A percentile compares a stretch with the other conserved stretches of the same genome.
Conservation (phyloP, 768 basidiomycete genomes). For the Kwoniella bestiolae region DNA sequence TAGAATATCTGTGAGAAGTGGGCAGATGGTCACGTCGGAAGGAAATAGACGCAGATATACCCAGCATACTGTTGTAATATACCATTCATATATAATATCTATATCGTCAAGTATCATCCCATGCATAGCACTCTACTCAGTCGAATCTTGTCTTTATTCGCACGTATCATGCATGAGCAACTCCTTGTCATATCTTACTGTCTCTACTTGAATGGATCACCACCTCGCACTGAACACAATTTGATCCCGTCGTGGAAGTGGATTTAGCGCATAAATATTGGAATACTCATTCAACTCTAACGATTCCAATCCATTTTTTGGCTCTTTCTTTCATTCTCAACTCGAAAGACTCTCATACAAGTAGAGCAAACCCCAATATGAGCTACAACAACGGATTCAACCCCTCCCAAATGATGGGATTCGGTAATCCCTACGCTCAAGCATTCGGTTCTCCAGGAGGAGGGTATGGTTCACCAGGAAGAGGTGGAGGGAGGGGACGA, state of each 20-base stretch:
- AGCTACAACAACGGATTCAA: constrained; percentile 35
- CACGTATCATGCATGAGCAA: no score
- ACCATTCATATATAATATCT: background rate
- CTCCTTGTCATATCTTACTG: no score
- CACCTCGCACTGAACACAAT: no score
- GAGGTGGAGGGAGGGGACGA: constrained; percentile 29
- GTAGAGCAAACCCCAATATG: constrained; percentile 11
- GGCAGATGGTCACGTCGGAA: background rate
- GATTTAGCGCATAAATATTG: constrained; percentile 1
- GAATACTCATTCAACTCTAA: background rate
- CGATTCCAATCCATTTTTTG: background rate
- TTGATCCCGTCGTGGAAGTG: constrained; percentile 11
- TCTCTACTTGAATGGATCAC: no score
- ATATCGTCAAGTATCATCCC: background rate
- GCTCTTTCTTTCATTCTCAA: background rate
- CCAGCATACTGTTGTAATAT: constrained; percentile 5
- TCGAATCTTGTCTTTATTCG: no score
- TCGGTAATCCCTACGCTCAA: constrained; percentile 19
- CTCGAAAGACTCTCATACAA: background rate
- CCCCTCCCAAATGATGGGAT: constrained; percentile 12
- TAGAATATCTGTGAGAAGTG: background rate
- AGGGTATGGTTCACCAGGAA: constrained; percentile 27
- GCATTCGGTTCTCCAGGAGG: constrained; percentile 25
- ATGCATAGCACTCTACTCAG: constrained; percentile 9
- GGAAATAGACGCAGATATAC: no score